Evolutionary conservation across 2,329 filamentous ascomycete genomes (phyloP), one percentile per base, ranked within the genome.

Genomic region (Beauveria australis): DNA sequence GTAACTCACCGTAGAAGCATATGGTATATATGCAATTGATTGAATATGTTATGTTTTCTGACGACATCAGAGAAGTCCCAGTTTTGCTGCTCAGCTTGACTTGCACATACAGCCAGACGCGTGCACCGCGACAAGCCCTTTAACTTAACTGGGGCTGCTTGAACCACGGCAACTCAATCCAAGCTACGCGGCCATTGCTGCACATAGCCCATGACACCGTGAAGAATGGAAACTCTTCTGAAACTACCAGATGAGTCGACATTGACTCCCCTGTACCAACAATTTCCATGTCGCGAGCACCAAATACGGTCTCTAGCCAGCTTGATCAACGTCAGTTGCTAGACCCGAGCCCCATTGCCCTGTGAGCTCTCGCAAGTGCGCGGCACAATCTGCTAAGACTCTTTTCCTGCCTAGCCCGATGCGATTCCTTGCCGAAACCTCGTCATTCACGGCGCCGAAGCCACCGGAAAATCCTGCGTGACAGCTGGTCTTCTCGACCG

Each of bases 391-490:
- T 52, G 46, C 60, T 64, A 40, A 33, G 8, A 10, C 9, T 18
- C 24, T 24, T 26, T 19, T 22, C 10, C n/a, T 19, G 6, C n/a
- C 12, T 69, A 90, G 84, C 82, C 85, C 24, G 73, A 77, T 52
- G 79, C 87, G n/a, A 87, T 89, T 33, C 87, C 84, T 61, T 89
- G 89, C 61, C 79, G 85, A 12, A 89, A 89, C 63, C 73, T 97
- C 12, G 85, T 97, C 24, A 74, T 95, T 53, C 87, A 97, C 72
- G 94, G 94, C 55, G 84, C 92, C 33, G 87, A 92, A 68, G 88
- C 91, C 2, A 96, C 92, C 0, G 93, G 92, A 46, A 97, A 97
- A 76, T 90, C 86, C 37, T 83, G 84, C 53, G 81, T 96, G 55
- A 79, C 88, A 3, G 78, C 79, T 61, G 79, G 81, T 3, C 80